phyloP scores from a whole-genome alignment of 2,329 filamentous ascomycete species.

The Esteya vermicola region DNA sequence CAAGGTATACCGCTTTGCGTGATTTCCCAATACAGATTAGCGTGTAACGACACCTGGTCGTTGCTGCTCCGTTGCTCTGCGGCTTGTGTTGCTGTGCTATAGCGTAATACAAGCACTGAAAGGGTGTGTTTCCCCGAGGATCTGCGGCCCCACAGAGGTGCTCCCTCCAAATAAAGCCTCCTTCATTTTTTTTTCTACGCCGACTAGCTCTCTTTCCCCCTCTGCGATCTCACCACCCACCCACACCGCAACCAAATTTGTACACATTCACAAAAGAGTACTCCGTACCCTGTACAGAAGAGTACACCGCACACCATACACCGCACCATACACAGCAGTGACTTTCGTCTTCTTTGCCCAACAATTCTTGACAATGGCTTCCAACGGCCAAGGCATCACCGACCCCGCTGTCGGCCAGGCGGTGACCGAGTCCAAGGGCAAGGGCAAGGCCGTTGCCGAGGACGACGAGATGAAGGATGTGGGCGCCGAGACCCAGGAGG shows the following conservation, averaged over 20 bases:
- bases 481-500: constrained; percentile 65
- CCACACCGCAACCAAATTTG: not conserved
- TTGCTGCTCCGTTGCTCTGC: too few species aligned
- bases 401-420: constrained; percentile 23
- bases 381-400: constrained; percentile 33
- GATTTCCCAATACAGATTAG: too few species aligned
- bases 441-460: constrained; percentile 62
- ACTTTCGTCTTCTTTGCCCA: too few species aligned
- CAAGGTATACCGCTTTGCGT: too few species aligned
- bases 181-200: not conserved
- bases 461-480: constrained; percentile 41
- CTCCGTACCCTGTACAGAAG: too few species aligned
- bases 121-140: constrained; percentile 7
- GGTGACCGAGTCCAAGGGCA: constrained; percentile 41
- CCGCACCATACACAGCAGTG: too few species aligned
- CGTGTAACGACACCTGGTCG: too few species aligned
- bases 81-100: too few species aligned
- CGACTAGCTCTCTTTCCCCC: not conserved
- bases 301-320: too few species aligned
- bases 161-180: too few species aligned
- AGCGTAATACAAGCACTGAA: too few species aligned
- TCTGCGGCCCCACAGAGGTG: constrained; percentile 1
- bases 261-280: not conserved
- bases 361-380: constrained; percentile 34
- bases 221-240: too few species aligned